Conservation (phyloP, 257 asterid genomes). For the Fraxinus pennsylvanica region DNA sequence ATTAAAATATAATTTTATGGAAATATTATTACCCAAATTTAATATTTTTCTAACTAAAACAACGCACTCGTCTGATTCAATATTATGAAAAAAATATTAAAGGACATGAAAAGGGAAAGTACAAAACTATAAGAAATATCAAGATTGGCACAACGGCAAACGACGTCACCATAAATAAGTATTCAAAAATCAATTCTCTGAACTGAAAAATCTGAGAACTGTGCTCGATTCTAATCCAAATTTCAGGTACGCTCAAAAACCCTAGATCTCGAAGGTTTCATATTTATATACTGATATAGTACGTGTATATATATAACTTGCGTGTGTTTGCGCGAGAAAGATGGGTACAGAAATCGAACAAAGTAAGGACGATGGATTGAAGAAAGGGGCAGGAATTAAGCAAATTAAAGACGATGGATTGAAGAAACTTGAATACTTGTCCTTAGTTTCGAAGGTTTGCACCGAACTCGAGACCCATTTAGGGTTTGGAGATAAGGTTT, state of each 20-base stretch:
- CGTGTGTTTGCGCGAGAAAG: background rate
- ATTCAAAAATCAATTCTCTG: background rate
- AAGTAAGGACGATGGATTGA: constrained; percentile 44
- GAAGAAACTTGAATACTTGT: constrained; percentile 71
- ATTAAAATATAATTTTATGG: too few relatives aligned
- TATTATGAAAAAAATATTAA: too few relatives aligned
- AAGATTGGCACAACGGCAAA: background rate
- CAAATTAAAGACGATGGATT: constrained; percentile 43
- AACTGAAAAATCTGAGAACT: background rate
- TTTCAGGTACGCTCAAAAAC: background rate
- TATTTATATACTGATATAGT: background rate
- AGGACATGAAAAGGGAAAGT: too few relatives aligned
- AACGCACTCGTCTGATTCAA: too few relatives aligned
- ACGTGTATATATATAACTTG: background rate
- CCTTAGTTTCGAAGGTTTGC: constrained; percentile 83
- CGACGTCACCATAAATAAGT: background rate
- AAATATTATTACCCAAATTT: too few relatives aligned
- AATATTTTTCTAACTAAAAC: too few relatives aligned
- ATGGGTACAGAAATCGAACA: constrained; percentile 37
- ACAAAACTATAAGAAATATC: background rate
- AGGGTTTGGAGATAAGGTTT: constrained; percentile 66
- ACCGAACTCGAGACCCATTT: constrained; percentile 71
- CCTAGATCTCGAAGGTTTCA: constrained; percentile 4
- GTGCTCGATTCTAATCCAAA: background rate
- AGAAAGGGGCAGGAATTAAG: constrained; percentile 38